These are phyloP conservation scores for Cicer pinnatifidum DNA, from an alignment of 306 rosid genomes.

Conservation along the genomic window DNA sequence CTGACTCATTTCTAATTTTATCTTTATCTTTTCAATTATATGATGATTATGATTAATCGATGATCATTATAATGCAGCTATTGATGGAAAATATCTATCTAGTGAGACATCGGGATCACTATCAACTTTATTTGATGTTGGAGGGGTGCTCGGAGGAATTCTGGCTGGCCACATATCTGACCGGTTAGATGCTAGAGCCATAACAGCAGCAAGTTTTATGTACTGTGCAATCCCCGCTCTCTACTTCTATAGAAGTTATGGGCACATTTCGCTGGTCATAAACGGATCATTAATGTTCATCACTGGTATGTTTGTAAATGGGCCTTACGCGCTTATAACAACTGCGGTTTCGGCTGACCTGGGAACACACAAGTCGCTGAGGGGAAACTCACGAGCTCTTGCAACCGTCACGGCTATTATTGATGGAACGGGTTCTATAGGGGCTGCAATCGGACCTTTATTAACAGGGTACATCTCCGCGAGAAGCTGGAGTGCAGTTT, in stretches of 20 bases:
- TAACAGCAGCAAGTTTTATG: conserved; percentile 99
- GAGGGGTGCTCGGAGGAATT: conserved; percentile 94
- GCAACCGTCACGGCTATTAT: conserved; percentile 97
- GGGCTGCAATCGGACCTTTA: conserved; percentile 95
- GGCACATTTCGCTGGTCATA: conserved; percentile 63
- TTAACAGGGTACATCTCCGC: conserved; percentile 88
- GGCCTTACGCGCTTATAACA: conserved; percentile 97
- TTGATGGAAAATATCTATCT: conserved; percentile 81
- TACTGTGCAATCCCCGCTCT: conserved; percentile 97
- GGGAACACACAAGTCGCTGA: conserved; percentile 89
- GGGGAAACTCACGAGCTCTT: conserved; percentile 85
- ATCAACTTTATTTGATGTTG: conserved; percentile 92
- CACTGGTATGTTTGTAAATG: conserved; percentile 93
- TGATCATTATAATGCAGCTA: conserved; percentile 65
- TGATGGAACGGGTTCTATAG: conserved; percentile 95
- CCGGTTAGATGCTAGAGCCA: conserved; percentile 84
- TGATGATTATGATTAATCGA: neutral
- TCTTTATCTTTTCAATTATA: neutral
- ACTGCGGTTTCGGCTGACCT: conserved; percentile 97
- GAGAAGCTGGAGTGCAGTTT: conserved; percentile 83
- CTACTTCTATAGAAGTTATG: conserved; percentile 78
- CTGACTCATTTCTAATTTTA: conserved; percentile 4
- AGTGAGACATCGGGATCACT: conserved; percentile 75
- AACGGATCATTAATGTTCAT: conserved; percentile 75
- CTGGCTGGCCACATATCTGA: conserved; percentile 95